phyloP scores from a whole-genome alignment of 257 asterid genomes.

The Rhazya stricta region DNA sequence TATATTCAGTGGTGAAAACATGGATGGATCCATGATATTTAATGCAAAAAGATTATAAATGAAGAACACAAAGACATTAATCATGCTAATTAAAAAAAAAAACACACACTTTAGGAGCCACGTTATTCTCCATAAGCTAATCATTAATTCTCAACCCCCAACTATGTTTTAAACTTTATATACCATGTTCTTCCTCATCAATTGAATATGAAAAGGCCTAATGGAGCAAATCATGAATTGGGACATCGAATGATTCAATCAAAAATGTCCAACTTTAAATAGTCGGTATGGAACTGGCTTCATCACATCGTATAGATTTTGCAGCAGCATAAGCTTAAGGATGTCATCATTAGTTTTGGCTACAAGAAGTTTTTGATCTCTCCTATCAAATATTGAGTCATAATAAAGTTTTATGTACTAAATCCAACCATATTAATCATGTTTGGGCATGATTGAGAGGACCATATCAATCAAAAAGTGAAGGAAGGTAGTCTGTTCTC shows the following conservation, averaged over 20 bases:
- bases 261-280: background rate
- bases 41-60: background rate
- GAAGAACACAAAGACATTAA: too few relatives aligned
- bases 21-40: background rate
- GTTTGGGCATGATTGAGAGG: background rate
- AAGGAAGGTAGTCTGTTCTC: too few relatives aligned
- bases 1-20: background rate
- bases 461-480: too few relatives aligned
- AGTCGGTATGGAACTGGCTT: background rate
- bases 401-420: background rate
- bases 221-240: slow-evolving; percentile 5
- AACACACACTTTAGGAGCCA: background rate
- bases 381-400: background rate
- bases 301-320: background rate
- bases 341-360: background rate
- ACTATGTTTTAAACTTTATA: background rate
- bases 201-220: background rate
- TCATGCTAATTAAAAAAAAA: background rate
- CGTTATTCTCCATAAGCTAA: background rate
- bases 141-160: background rate
- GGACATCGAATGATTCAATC: slow-evolving; percentile 1
- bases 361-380: background rate
- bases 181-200: slow-evolving; percentile 2
- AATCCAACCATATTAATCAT: background rate
- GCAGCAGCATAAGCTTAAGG: background rate